Base-by-base conservation (phyloP, 148 eudicot species). In the Rhododendron mucronatum region DNA sequence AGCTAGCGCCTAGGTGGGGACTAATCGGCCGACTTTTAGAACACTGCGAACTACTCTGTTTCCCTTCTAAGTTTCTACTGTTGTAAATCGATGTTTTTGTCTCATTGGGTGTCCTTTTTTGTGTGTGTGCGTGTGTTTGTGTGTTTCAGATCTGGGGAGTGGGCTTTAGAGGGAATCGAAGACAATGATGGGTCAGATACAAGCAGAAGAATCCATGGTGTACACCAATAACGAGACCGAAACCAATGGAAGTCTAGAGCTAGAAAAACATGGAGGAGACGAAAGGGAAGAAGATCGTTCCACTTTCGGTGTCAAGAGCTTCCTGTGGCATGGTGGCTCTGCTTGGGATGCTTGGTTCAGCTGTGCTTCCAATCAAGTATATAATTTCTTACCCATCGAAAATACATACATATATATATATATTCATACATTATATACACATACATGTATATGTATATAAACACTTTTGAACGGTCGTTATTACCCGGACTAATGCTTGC, bases 261-360 rank as follows among this genome's bases (percentile, higher is more conserved):
- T 74, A 35, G 77, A 59, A 48, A 53, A 69, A 30, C 75, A 30
- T 26, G 75, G 75, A 28, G 75, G 37, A 26, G 37, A 7, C 2
- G 69, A 23, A 21, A n/a, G 26, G 5, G n/a, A 30, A 69, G 75
- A 53, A 37, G 65, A 93, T 20, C 85, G 89, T 3, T 80, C 92
- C 1, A 2, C 82, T 41, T 90, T 91, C 35, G 89, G 88, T 82
- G 39, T 94, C 84, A 89, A 88, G 75, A 92, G 82, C 82, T 3
- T 90, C 63, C 92, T 94, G 77, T 94, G 97, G 97, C 97, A 94
- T 85, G 97, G 97, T 48, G 97, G 97, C 69, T 94, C 97, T 26
- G 94, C 87, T 81, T 94, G 94, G 94, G 97, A 94, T 82, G 97
- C 97, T 39, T 94, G 97, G 97, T 94, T 94, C 88, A 93, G 95